Conservation (phyloP, 306 rosid genomes). For the Cicer cuneatum region DNA sequence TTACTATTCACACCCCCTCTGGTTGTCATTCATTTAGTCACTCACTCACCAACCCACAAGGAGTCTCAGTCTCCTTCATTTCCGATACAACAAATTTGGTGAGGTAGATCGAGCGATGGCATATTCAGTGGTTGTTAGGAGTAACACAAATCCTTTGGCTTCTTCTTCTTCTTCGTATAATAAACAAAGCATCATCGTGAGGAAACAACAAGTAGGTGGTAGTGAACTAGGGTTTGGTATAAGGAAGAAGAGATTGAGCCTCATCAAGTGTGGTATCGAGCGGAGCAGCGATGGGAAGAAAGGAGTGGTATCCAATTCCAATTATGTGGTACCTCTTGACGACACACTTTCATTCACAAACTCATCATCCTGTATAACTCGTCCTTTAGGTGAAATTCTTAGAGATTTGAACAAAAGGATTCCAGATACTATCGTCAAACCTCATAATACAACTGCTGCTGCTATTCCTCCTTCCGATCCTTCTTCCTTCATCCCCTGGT, state of each 20-base stretch:
- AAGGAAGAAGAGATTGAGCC: neutral
- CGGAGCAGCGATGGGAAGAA: conserved; percentile 55
- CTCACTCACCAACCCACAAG: too few relatives aligned
- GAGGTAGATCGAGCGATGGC: too few relatives aligned
- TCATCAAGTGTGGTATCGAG: conserved; percentile 47
- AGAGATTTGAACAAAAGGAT: conserved; percentile 88
- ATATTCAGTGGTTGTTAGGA: too few relatives aligned
- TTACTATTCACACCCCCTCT: too few relatives aligned
- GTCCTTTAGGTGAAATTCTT: conserved; percentile 88
- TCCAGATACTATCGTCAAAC: conserved; percentile 76
- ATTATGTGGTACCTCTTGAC: conserved; percentile 90
- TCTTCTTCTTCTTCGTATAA: too few relatives aligned
- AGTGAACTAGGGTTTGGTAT: neutral
- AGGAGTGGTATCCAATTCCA: conserved; percentile 68
- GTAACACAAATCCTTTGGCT: too few relatives aligned
- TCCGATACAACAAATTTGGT: too few relatives aligned
- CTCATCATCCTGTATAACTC: conserved; percentile 80
- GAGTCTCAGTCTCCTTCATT: too few relatives aligned
- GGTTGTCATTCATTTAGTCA: too few relatives aligned
- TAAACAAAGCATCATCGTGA: too few relatives aligned
- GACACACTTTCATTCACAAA: conserved; percentile 67
- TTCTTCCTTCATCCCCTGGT: conserved; percentile 79
- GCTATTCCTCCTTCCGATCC: conserved; percentile 49
- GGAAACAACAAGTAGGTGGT: too few relatives aligned
- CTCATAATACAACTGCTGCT: neutral